Conservation (phyloP, 179 eudicot species). For the Corrigiola litoralis region DNA sequence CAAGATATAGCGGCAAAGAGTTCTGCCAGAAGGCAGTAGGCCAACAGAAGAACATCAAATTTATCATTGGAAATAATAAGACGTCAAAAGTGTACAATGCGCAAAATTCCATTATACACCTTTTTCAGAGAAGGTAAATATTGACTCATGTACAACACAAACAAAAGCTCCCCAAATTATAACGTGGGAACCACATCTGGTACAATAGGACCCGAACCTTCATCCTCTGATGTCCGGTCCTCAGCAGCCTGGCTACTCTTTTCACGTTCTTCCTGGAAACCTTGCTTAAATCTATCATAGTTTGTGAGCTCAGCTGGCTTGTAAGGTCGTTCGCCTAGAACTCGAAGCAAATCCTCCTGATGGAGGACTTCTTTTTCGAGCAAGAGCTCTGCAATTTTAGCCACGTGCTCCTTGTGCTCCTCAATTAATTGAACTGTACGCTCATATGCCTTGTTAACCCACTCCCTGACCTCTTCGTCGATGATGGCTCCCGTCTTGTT, state of each 20-base stretch:
- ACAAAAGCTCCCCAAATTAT: background rate
- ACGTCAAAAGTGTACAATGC: conserved; percentile 7
- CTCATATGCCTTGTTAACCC: conserved; percentile 72
- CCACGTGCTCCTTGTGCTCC: conserved; percentile 71
- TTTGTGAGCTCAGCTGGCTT: conserved; percentile 54
- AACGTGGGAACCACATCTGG: conserved; percentile 63
- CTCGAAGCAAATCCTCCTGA: conserved; percentile 64
- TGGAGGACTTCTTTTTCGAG: conserved; percentile 79
- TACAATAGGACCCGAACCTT: conserved; percentile 42
- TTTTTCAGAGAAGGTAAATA: background rate
- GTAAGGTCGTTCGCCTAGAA: conserved; percentile 77
- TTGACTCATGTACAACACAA: conserved; percentile 23
- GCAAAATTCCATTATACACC: conserved; percentile 24
- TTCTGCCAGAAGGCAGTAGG: background rate
- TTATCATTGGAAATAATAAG: conserved; percentile 9
- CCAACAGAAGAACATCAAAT: conserved; percentile 2
- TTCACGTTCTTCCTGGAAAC: conserved; percentile 42
- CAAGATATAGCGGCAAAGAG: background rate
- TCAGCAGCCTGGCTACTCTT: conserved; percentile 19
- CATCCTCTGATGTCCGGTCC: conserved; percentile 37
- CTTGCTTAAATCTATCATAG: conserved; percentile 64
- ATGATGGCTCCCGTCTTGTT: conserved; percentile 74
- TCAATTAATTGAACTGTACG: conserved; percentile 52
- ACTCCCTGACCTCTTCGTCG: conserved; percentile 75
- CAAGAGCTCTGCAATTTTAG: conserved; percentile 67